Evolutionary conservation across 192 early-diverging fungal genomes (phyloP).

Genomic region (Linnemannia schmuckeri): DNA sequence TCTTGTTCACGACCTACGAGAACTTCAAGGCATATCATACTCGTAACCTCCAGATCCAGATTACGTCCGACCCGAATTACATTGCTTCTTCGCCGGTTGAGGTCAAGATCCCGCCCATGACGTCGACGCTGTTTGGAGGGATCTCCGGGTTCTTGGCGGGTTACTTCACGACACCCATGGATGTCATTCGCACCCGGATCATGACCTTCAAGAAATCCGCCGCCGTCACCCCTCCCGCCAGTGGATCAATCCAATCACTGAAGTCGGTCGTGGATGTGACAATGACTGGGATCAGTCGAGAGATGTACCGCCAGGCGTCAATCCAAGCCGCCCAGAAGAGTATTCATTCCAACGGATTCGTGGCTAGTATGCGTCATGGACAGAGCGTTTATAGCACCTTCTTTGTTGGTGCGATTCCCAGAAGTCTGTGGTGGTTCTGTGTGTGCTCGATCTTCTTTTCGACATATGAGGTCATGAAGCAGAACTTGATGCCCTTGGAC

Average conservation of each 20-base stretch:
- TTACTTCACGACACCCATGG: conserved; percentile 82
- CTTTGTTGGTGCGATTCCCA: conserved; percentile 72
- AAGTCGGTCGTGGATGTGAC: conserved; percentile 46
- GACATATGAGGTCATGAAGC: conserved; percentile 71
- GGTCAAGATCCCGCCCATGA: conserved; percentile 73
- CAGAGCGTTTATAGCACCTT: conserved; percentile 63
- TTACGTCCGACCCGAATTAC: conserved; percentile 56
- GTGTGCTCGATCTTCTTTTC: conserved; percentile 87
- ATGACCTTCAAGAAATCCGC: conserved; percentile 68
- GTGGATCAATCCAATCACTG: neutral
- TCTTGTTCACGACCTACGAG: conserved; percentile 81
- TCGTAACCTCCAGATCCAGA: conserved; percentile 52
- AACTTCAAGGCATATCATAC: conserved; percentile 79
- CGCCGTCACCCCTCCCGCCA: neutral
- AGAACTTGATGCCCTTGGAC: conserved; percentile 51
- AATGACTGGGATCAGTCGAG: conserved; percentile 47
- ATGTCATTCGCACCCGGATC: conserved; percentile 76
- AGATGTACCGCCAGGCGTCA: conserved; percentile 43
- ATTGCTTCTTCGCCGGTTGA: conserved; percentile 64
- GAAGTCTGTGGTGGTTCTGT: conserved; percentile 82
- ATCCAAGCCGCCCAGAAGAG: conserved; percentile 22
- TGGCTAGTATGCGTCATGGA: conserved; percentile 20
- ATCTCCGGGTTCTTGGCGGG: conserved; percentile 80
- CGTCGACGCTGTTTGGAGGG: conserved; percentile 79
- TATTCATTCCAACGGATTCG: conserved; percentile 22